Evolutionary conservation across 371 early-diverging fungal genomes (phyloP).

Genomic region (Syncephalis plumigaleata): DNA sequence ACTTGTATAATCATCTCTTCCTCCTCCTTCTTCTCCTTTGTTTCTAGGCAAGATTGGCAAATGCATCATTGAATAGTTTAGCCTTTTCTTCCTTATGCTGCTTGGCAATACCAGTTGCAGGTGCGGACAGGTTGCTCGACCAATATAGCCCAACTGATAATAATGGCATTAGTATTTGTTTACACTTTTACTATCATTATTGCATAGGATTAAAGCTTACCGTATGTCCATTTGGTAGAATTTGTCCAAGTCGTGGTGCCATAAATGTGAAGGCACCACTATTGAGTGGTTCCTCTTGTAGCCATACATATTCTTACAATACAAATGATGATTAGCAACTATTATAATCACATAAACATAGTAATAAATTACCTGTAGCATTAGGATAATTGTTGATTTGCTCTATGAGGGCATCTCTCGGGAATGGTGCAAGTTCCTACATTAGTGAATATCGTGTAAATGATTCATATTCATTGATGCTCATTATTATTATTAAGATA

Average conservation of each 20-base stretch:
- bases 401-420: slow-evolving; percentile 39
- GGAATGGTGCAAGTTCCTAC: slow-evolving; percentile 88
- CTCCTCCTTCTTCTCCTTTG: no score
- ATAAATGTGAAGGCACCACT: slow-evolving; percentile 79
- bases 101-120: slow-evolving; percentile 45
- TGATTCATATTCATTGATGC: no score
- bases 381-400: slow-evolving; percentile 41
- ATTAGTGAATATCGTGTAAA: no score
- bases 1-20: no score
- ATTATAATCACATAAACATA: background rate
- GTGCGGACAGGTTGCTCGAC: slow-evolving; percentile 54
- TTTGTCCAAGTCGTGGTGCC: slow-evolving; percentile 60
- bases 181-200: background rate
- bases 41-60: slow-evolving; percentile 7
- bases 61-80: slow-evolving; percentile 10
- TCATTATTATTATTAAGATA: no score
- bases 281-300: slow-evolving; percentile 93
- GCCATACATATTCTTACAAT: slow-evolving; percentile 55
- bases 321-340: slow-evolving; percentile 1
- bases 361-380: slow-evolving; percentile 18
- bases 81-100: slow-evolving; percentile 35
- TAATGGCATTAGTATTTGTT: slow-evolving; percentile 1
- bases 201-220: slow-evolving; percentile 9
- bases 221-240: slow-evolving; percentile 25
- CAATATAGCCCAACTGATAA: slow-evolving; percentile 34